phyloP scores from a whole-genome alignment of 345 rosid genomes.

The Salix caprea region DNA sequence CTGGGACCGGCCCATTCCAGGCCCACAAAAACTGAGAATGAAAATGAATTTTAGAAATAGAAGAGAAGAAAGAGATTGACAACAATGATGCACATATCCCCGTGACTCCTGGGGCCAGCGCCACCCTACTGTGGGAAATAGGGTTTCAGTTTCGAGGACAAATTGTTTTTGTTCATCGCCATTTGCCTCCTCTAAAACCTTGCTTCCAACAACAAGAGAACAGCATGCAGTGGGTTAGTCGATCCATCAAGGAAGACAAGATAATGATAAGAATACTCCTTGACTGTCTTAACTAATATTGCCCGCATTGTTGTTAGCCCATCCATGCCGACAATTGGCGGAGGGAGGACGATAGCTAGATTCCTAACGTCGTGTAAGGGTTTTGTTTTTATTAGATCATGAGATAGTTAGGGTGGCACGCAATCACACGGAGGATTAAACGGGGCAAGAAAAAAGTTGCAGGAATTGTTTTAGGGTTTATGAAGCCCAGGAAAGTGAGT shows the following conservation, averaged over 20 bases:
- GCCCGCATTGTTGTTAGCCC: no score
- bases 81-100: neutral
- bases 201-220: neutral
- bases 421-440: conserved; percentile 25
- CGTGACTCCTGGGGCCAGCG: conserved; percentile 7
- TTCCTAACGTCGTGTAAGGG: neutral
- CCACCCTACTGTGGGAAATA: neutral
- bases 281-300: no score
- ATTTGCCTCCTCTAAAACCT: neutral
- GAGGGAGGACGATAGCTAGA: neutral
- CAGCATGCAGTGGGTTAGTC: no score
- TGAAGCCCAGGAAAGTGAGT: neutral
- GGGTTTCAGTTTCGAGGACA: conserved; percentile 9
- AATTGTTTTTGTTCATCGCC: neutral
- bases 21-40: neutral
- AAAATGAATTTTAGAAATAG: neutral
- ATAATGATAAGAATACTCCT: no score
- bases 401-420: conserved; percentile 11
- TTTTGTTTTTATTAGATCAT: no score
- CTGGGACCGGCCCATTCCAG: neutral
- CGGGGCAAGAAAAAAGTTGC: neutral
- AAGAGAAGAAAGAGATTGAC: neutral
- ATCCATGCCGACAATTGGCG: no score
- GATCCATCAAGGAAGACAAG: no score
- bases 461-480: neutral